These are phyloP conservation scores for Calonectria leucothoes DNA, from an alignment of 2,329 filamentous ascomycete genomes.

Conservation along the genomic window DNA sequence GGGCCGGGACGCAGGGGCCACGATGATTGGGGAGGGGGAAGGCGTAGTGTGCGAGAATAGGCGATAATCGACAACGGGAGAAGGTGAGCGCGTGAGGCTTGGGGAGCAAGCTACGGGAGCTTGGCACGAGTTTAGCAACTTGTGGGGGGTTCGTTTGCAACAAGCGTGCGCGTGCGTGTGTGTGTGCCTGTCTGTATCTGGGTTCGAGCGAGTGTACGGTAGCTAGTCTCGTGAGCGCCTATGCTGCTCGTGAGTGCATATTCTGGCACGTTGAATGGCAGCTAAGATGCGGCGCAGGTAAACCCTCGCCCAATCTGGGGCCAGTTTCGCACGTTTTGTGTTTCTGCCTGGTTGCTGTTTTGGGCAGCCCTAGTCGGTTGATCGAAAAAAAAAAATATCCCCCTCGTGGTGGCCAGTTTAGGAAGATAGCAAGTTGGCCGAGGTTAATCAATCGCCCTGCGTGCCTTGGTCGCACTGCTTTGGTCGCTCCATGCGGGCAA, in stretches of 20 bases:
- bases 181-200: not conserved
- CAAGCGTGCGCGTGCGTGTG: not conserved
- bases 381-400: not conserved
- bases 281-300: not conserved
- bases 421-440: not conserved
- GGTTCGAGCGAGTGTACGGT: not conserved
- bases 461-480: slow-evolving; percentile 22
- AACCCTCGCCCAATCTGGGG: slow-evolving; percentile 12
- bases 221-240: not conserved
- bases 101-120: not conserved
- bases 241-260: slow-evolving; percentile 16
- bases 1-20: slow-evolving; percentile 12
- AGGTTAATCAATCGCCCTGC: not conserved
- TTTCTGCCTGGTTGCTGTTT: slow-evolving; percentile 23
- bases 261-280: not conserved
- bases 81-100: slow-evolving; percentile 18
- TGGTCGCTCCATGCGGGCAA: slow-evolving; percentile 17
- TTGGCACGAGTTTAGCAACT: not conserved
- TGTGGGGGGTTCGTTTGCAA: not conserved
- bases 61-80: slow-evolving; percentile 11
- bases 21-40: slow-evolving; percentile 4
- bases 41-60: not conserved
- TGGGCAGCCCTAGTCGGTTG: slow-evolving; percentile 2
- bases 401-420: not conserved
- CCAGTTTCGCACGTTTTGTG: slow-evolving; percentile 22